phyloP scores from a whole-genome alignment of 1,139 yeast genomes.

The Kazachstania sp. region DNA sequence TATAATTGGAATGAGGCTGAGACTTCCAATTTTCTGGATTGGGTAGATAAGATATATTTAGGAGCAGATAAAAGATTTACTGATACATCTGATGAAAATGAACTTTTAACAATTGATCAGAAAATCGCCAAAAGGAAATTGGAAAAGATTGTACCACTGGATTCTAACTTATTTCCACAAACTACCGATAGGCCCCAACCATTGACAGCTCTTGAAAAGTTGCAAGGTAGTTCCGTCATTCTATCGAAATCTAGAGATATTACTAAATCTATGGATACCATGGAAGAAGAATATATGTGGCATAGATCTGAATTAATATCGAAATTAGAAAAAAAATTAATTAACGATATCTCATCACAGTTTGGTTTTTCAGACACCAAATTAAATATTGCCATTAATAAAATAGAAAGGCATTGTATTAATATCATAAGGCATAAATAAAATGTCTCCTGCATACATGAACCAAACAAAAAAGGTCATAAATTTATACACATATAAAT shows the following conservation, averaged over 20 bases:
- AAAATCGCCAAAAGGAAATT: constrained; percentile 26
- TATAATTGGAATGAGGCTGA: constrained; percentile 17
- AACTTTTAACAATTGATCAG: constrained; percentile 21
- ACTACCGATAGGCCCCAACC: background rate
- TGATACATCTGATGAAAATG: constrained; percentile 7
- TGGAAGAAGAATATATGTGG: background rate
- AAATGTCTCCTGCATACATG: background rate
- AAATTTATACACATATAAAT: background rate
- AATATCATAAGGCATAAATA: background rate
- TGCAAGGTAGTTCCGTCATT: constrained; percentile 19
- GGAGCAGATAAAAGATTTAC: constrained; percentile 7
- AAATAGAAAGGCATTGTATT: constrained; percentile 11
- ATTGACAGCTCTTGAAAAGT: constrained; percentile 14
- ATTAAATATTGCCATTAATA: constrained; percentile 9
- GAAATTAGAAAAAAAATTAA: constrained; percentile 13
- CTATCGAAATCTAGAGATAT: constrained; percentile 2
- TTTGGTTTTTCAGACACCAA: constrained; percentile 14
- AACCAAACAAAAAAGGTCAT: background rate
- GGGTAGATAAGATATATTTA: constrained; percentile 23
- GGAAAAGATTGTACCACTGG: constrained; percentile 22
- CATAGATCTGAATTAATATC: constrained; percentile 5
- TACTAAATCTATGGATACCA: background rate
- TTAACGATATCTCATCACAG: constrained; percentile 10
- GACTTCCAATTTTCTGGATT: constrained; percentile 21
- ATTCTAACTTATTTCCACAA: constrained; percentile 3